Base-by-base conservation (phyloP, 129 eudicot genomes). In the Lonicera japonica region DNA sequence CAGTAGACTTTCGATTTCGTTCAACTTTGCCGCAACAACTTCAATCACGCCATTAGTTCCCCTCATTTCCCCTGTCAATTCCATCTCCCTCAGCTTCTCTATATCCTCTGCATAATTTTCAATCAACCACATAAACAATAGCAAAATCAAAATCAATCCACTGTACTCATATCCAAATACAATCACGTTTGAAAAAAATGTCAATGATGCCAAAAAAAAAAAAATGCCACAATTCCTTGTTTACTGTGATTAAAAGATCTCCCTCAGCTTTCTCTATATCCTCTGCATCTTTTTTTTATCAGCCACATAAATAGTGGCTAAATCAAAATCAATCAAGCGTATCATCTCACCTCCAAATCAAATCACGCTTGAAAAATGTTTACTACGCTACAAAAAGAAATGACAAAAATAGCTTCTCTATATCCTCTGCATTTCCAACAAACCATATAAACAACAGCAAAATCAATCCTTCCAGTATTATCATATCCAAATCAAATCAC, bases 41-140 rank as follows among this genome's bases (percentile, higher is more conserved):
- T 75, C 89, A 25, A 84, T 52, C 41, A 29, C 40, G 46, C 71
- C 82, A 57, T 60, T 69, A 38, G 82, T 67, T 19, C 64, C 71
- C 73, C 75, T 81, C 56, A 61, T 75, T 68, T 82, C 90, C 38
- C 82, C 87, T 13, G 80, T 71, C 29, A 34, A 34, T 68, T 79
- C 84, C 73, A 84, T 84, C 67, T 88, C 94, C 64, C 87, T 88
- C 41, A 88, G 48, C 48, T 78, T 75, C 40, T 84, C 89, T 18
- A 79, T 51, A 65, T 88, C 89, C 19, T 82, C 96, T 88, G 86
- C 70, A n/a, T n/a, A 73, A 29, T 69, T 74, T 36, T 48, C 36
- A 50, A 54, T 21, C 16, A 40, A 18, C 13, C 20, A n/a, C 46
- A 7, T 29, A 14, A 51, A 56, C 20, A 10, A 18, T 20, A 65